phyloP scores from a whole-genome alignment of 2,329 filamentous ascomycete genomes.

The Aphanoascus verrucosus region DNA sequence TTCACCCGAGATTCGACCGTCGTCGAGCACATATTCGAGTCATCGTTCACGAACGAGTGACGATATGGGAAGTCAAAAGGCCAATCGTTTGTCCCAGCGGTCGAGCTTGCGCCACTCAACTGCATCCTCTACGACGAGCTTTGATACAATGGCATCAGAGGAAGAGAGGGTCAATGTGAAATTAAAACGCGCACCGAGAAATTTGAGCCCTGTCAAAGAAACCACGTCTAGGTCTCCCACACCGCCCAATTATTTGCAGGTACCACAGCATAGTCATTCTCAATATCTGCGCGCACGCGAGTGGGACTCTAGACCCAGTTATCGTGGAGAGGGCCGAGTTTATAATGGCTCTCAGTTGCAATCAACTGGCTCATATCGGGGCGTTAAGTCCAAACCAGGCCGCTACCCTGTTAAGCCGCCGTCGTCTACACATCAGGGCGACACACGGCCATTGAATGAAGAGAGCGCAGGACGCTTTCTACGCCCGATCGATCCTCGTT shows the following conservation, averaged over 20 bases:
- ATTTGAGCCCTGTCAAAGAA: conserved; percentile 8
- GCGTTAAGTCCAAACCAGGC: background rate
- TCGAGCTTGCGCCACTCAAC: background rate
- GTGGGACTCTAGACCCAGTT: background rate
- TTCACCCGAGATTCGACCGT: background rate
- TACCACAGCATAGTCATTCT: conserved; percentile 4
- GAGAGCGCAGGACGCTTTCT: background rate
- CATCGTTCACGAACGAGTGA: background rate
- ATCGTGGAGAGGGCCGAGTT: background rate
- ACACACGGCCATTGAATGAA: background rate
- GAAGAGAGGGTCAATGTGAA: background rate
- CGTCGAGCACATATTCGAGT: conserved; percentile 6
- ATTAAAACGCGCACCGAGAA: background rate
- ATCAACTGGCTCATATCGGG: background rate
- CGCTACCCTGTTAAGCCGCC: background rate
- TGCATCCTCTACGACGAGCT: conserved; percentile 8
- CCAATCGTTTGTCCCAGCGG: background rate
- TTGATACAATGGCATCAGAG: conserved; percentile 7
- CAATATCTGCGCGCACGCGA: background rate
- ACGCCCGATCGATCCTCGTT: background rate
- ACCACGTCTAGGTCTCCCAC: background rate
- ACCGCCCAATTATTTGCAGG: conserved; percentile 2
- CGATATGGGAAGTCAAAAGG: background rate
- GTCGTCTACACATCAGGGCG: background rate
- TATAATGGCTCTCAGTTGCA: background rate